Conservation (phyloP, 305 asterid species). For the Striga hermonthica region DNA sequence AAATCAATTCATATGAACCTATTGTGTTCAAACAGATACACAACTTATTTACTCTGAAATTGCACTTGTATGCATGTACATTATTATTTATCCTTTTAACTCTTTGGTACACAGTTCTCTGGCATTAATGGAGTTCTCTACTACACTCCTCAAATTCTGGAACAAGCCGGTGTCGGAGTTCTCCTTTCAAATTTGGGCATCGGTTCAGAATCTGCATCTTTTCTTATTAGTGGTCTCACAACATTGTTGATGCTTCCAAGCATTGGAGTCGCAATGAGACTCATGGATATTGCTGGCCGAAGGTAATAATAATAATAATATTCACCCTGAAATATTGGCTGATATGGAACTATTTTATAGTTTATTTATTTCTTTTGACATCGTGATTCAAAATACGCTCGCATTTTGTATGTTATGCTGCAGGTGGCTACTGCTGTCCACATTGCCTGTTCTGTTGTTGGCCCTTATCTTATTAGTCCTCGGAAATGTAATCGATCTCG, state of each 20-base stretch:
- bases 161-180: slow-evolving; percentile 94
- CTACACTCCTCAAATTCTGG: slow-evolving; percentile 97
- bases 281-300: slow-evolving; percentile 94
- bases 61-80: not conserved
- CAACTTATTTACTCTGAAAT: not conserved
- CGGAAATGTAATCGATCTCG: slow-evolving; percentile 56
- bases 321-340: not conserved
- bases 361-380: not conserved
- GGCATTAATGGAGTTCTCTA: slow-evolving; percentile 94
- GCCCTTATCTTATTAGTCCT: slow-evolving; percentile 69
- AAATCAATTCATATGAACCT: not conserved
- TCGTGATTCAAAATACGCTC: not conserved
- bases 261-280: slow-evolving; percentile 87
- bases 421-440: slow-evolving; percentile 84
- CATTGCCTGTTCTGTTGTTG: slow-evolving; percentile 63
- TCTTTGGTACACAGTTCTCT: slow-evolving; percentile 52
- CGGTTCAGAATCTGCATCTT: slow-evolving; percentile 76
- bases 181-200: slow-evolving; percentile 73
- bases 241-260: slow-evolving; percentile 93
- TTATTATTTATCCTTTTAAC: not conserved
- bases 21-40: not conserved
- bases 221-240: slow-evolving; percentile 80
- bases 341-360: not conserved
- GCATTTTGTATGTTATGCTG: not conserved
- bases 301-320: slow-evolving; percentile 44